Percentiles rank a stretch among this genome's conserved stretches.
Conservation (phyloP, 805 yeast genomes). For the Tetrapisispora pingtungensis region DNA sequence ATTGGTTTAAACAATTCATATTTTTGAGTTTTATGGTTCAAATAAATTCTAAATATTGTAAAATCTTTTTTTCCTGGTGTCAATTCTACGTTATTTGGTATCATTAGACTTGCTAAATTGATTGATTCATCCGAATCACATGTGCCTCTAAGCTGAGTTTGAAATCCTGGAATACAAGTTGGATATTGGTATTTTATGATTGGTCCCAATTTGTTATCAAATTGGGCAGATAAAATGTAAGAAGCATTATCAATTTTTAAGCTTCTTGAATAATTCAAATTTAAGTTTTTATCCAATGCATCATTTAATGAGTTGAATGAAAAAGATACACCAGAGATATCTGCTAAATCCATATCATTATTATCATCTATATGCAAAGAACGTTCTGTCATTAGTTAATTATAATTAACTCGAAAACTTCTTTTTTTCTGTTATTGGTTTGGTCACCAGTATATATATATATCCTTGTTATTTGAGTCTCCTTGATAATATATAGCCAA, state of each 20-base stretch:
- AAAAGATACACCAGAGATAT: not conserved
- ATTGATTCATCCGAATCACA: constrained; percentile 4
- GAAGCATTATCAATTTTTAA: constrained; percentile 33
- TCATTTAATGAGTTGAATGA: not conserved
- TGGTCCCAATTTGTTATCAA: constrained; percentile 71
- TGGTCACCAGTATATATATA: too few species aligned
- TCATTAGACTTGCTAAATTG: constrained; percentile 43
- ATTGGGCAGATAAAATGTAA: constrained; percentile 62
- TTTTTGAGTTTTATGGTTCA: constrained; percentile 16
- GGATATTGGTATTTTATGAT: constrained; percentile 55
- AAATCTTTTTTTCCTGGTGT: constrained; percentile 44
- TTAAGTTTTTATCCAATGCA: not conserved
- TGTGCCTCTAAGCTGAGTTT: constrained; percentile 10
- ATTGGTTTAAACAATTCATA: constrained; percentile 22
- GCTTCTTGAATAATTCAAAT: constrained; percentile 17
- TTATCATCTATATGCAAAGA: not conserved
- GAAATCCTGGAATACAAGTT: constrained; percentile 28
- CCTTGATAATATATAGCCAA: too few species aligned
- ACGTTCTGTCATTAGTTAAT: not conserved
- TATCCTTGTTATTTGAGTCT: too few species aligned
- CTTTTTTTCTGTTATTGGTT: too few species aligned
- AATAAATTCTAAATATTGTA: constrained; percentile 45
- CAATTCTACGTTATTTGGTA: constrained; percentile 51
- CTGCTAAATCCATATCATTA: not conserved
- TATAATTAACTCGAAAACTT: too few species aligned